A percentile compares a stretch with the other conserved stretches of the same genome.
Conservation (phyloP, 441 rosid species). For the Lepidium campestre region DNA sequence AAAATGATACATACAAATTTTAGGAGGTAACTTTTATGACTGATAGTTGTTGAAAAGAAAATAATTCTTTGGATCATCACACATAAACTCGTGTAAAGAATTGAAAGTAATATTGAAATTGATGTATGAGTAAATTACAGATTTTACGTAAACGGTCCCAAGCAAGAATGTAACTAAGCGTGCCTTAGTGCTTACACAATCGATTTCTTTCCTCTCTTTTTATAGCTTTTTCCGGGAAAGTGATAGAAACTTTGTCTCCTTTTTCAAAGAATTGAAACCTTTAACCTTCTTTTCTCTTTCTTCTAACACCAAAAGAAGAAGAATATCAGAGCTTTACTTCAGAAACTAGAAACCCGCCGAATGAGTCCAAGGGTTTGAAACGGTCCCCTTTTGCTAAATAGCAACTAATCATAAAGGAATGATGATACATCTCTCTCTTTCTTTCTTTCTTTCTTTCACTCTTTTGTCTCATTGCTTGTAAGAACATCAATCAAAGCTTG, state of each 20-base stretch:
- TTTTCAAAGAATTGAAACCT: background rate
- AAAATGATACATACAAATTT: background rate
- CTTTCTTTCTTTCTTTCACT: conserved; percentile 18
- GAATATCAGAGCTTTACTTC: conserved; percentile 8
- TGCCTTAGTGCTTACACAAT: conserved; percentile 19
- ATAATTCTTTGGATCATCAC: too few relatives aligned
- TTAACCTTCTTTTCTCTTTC: background rate
- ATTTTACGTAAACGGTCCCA: conserved; percentile 3
- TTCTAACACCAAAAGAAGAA: background rate
- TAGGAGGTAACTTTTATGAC: too few relatives aligned
- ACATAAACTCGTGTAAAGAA: background rate
- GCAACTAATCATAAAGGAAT: conserved; percentile 64
- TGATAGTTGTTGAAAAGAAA: too few relatives aligned
- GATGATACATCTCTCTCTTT: conserved; percentile 32
- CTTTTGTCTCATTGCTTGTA: conserved; percentile 42
- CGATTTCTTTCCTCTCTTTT: background rate
- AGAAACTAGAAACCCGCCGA: background rate
- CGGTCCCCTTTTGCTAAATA: conserved; percentile 27
- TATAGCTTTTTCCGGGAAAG: conserved; percentile 14
- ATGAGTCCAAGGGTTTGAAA: conserved; percentile 17
- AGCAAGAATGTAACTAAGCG: background rate
- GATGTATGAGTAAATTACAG: background rate
- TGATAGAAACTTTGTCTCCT: conserved; percentile 25
- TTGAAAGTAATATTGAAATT: background rate
- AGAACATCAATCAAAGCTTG: conserved; percentile 22